Percentiles rank a stretch among this genome's conserved stretches.
Evolutionary conservation across 2,329 filamentous ascomycete species (phyloP).

Genomic region (Fusarium robinianum): DNA sequence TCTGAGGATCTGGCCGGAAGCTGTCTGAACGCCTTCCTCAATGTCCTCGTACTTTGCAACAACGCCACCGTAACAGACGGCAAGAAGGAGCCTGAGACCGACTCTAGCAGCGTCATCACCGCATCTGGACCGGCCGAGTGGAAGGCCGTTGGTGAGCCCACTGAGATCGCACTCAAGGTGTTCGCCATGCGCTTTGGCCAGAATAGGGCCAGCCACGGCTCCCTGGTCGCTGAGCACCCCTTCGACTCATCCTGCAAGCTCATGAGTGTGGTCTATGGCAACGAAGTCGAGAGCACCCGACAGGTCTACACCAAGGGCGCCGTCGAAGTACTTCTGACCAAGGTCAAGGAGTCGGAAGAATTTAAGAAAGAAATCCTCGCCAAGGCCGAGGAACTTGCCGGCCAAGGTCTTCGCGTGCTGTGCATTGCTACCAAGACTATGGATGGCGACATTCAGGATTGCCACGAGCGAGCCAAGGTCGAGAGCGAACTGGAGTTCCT

Average conservation of each 20-base stretch:
- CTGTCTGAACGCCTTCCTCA: conserved; percentile 53
- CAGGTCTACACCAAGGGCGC: conserved; percentile 63
- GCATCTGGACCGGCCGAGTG: conserved; percentile 52
- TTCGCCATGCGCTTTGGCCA: conserved; percentile 71
- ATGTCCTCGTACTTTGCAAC: conserved; percentile 66
- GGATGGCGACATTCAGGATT: conserved; percentile 41
- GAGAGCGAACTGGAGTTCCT: conserved; percentile 65
- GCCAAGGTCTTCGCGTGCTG: conserved; percentile 69
- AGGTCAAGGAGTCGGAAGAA: conserved; percentile 53
- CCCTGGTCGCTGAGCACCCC: conserved; percentile 66
- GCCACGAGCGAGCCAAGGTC: conserved; percentile 55
- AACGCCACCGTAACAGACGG: conserved; percentile 56
- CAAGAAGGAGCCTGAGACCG: conserved; percentile 52
- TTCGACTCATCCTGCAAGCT: conserved; percentile 76
- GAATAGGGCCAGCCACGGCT: conserved; percentile 50
- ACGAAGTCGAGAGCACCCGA: conserved; percentile 40
- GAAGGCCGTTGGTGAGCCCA: conserved; percentile 68
- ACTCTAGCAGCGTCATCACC: conserved; percentile 53
- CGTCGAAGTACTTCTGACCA: conserved; percentile 59
- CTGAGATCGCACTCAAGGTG: conserved; percentile 75
- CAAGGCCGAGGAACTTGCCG: conserved; percentile 60
- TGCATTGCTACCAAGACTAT: conserved; percentile 63
- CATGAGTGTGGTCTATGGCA: conserved; percentile 71
- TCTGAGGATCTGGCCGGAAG: conserved; percentile 47
- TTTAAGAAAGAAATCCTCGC: conserved; percentile 52